Percentiles rank a stretch among this genome's conserved stretches.
phyloP scores from a whole-genome alignment of 495 filamentous ascomycete species.

The Platismatia glauca region DNA sequence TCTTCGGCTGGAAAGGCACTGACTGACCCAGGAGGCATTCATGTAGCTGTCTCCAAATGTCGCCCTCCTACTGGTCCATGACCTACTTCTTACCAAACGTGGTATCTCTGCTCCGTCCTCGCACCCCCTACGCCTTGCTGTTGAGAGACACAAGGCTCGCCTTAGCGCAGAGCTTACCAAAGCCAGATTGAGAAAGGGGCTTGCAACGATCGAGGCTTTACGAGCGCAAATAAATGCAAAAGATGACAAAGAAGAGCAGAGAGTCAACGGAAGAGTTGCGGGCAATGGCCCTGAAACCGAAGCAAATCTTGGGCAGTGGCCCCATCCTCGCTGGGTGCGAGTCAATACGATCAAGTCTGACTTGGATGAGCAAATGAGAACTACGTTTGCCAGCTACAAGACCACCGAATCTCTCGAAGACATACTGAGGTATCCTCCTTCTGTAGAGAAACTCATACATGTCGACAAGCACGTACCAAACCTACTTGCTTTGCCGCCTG shows the following conservation, averaged over 20 bases:
- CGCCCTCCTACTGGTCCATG: constrained; percentile 75
- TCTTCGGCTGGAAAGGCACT: constrained; percentile 21
- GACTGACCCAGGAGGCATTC: constrained; percentile 35
- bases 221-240: constrained; percentile 45
- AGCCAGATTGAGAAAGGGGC: constrained; percentile 61
- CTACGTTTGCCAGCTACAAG: constrained; percentile 55
- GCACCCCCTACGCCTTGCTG: constrained; percentile 64
- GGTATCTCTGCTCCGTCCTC: constrained; percentile 68
- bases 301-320: neutral
- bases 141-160: constrained; percentile 74
- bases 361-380: constrained; percentile 56
- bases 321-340: constrained; percentile 78
- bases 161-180: constrained; percentile 74
- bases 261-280: constrained; percentile 9
- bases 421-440: constrained; percentile 25
- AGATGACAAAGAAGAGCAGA: constrained; percentile 22
- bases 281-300: neutral
- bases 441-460: constrained; percentile 36
- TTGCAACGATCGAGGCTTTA: constrained; percentile 53
- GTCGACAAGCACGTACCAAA: constrained; percentile 74
- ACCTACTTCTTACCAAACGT: constrained; percentile 68
- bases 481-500: constrained; percentile 66
- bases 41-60: constrained; percentile 69
- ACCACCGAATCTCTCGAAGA: constrained; percentile 39
- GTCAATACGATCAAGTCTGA: constrained; percentile 71